phyloP scores from a whole-genome alignment of 2,329 filamentous ascomycete genomes.

The Curvularia sp. region DNA sequence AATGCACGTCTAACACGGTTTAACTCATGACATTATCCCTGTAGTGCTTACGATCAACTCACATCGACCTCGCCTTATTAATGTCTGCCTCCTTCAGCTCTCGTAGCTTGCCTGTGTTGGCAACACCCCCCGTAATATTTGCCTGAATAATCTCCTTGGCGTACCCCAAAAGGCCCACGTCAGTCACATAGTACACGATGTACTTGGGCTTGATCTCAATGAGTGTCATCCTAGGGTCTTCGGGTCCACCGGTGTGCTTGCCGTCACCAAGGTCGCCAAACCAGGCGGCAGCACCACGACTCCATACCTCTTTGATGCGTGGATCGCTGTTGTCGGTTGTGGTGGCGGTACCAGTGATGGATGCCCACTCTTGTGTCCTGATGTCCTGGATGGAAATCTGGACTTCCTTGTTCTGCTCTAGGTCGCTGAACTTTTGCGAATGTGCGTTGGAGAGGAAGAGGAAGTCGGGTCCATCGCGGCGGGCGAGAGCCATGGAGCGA shows the following conservation, averaged over 20 bases:
- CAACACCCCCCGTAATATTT: constrained; percentile 50
- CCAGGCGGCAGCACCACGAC: constrained; percentile 53
- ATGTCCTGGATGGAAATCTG: constrained; percentile 58
- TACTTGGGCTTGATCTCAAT: constrained; percentile 52
- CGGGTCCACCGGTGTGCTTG: constrained; percentile 55
- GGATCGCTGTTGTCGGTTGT: constrained; percentile 55
- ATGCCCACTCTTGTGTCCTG: constrained; percentile 58
- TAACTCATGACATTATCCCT: neutral
- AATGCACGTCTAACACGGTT: constrained; percentile 4
- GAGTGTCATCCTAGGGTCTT: constrained; percentile 58
- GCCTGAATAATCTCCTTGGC: constrained; percentile 52
- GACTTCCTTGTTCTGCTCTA: constrained; percentile 53
- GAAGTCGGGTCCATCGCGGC: constrained; percentile 65
- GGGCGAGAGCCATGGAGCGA: constrained; percentile 59
- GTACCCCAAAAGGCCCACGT: constrained; percentile 47
- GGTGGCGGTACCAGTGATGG: constrained; percentile 54
- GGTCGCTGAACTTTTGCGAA: constrained; percentile 57
- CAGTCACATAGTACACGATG: constrained; percentile 51
- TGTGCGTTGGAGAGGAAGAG: constrained; percentile 60
- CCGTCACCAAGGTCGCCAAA: constrained; percentile 61
- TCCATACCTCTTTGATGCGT: constrained; percentile 59
- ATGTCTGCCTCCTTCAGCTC: constrained; percentile 60
- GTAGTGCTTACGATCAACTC: neutral
- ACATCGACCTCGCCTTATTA: constrained; percentile 46
- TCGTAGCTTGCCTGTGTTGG: constrained; percentile 53